phyloP scores from a whole-genome alignment of 805 yeast genomes.

The Schwanniomyces occidentalis region DNA sequence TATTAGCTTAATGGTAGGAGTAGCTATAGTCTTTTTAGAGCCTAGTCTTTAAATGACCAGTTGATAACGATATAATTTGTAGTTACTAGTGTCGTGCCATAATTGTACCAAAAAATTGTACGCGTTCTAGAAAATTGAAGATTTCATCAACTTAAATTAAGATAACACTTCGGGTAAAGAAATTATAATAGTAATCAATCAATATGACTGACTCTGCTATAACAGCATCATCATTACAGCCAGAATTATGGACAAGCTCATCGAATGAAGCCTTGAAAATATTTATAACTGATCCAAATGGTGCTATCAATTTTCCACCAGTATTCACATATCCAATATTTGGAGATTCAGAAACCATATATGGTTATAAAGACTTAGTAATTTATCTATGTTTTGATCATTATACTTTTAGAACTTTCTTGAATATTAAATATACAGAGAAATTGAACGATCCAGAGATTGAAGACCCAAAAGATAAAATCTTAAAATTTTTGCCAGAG shows the following conservation, averaged over 20 bases:
- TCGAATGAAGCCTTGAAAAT: constrained; percentile 68
- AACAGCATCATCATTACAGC: constrained; percentile 42
- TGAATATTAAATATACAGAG: constrained; percentile 56
- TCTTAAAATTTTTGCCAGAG: constrained; percentile 62
- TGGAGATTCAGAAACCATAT: constrained; percentile 87
- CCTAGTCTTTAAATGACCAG: no score
- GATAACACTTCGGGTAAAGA: no score
- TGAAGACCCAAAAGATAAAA: constrained; percentile 56
- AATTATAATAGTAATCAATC: neutral
- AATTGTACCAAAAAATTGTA: no score
- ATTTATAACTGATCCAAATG: constrained; percentile 54
- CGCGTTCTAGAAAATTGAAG: no score
- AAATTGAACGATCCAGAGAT: constrained; percentile 55
- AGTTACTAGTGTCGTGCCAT: no score
- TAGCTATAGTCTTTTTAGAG: no score
- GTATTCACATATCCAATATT: constrained; percentile 87
- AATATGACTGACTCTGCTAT: constrained; percentile 7
- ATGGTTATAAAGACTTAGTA: constrained; percentile 73
- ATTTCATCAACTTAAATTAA: no score
- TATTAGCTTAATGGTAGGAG: neutral
- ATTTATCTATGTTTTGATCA: constrained; percentile 73
- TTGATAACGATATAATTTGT: no score
- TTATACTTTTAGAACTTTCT: constrained; percentile 68
- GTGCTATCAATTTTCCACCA: constrained; percentile 66
- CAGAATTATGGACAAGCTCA: constrained; percentile 74